Base-by-base conservation (phyloP, 495 filamentous ascomycete species). In the Elasticomyces elasticus region DNA sequence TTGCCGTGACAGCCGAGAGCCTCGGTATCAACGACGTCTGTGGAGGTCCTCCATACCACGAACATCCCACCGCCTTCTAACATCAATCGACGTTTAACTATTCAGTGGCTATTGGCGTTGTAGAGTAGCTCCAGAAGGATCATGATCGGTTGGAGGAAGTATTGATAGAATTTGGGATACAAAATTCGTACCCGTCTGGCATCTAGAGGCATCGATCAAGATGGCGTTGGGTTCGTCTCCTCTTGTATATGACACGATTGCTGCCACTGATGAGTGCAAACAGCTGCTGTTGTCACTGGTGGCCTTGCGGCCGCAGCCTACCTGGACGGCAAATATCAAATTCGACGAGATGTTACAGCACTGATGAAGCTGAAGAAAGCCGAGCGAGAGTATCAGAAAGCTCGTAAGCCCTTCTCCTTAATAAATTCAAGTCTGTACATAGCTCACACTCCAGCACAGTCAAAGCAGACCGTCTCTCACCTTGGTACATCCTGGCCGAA, bases 271-370 rank as follows among this genome's bases (percentile, higher is more conserved):
- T 28, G 19, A 28, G 6, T 10, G 19, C 44, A 25, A 25, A 15
- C 17, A 51, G 48, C 33, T 15, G 19, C 33, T 24, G 72, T 72
- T 37, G 65, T 76, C 31, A 72, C 79, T 10, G 70, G 66, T 22
- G 68, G 67, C 5, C 61, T 69, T 1, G 76, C 77, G 9, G 67
- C 69, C 17, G 73, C 75, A 26, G 72, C 74, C 15, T 90, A 90
- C 63, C 69, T 87, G 43, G 79, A 89, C 57, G 86, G 81, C 49
- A 86, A 84, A 71, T 81, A 76, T 50, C 76, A 82, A 62, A 52
- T 89, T 45, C 12, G 13, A 2, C 19, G 31, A 37, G 48, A 51
- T 27, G n/a, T 19, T n/a, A 37, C 2, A 22, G 28, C 48, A 20
- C 1, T 51, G 13, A 30, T 38, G 15, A 51, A 51, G 31, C 30